Base-by-base conservation (phyloP, 148 eudicot species). In the Amaranthus cruentus region DNA sequence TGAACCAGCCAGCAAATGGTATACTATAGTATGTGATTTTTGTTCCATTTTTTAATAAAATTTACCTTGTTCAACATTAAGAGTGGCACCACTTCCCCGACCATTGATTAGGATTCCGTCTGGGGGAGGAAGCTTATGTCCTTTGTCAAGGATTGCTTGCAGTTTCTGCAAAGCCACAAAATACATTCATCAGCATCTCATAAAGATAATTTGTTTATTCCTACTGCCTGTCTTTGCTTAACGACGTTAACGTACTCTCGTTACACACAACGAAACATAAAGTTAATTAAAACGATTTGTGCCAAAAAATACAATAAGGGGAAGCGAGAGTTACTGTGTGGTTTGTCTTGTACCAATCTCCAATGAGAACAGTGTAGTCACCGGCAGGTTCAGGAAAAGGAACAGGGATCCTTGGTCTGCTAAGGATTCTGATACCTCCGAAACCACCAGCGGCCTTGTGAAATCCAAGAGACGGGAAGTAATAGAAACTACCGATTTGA, bases 401-500 rank as follows among this genome's bases (percentile, higher is more conserved):
- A 55, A 95, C 96, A 0, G 97, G 97, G 53, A 95, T 95, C 5
- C 78, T 15, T 3, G 99, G 99, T 46, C 99, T 82, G 80, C 99
- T 95, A 12, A 90, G 87, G 69, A 95, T 95, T 65, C 90, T 78
- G 72, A 95, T 86, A 9, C 96, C 97, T 50, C 99, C 99, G 18
- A 91, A 95, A 15, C 86, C 99, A 65, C 99, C 99, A 46, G 96
- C 97, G 47, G 97, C 99, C 76, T 95, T 95, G 80, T 95, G 99
- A 70, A 91, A 90, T 61, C 75, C 93, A 10, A 88, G 88, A 47
- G 97, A 95, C 6, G 99, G 96, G 80, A 88, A 95, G 83, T 95
- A 95, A 65, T 85, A 95, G 74, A 91, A 91, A 82, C 97, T 91
- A 70, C 99, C 99, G 50, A 95, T 95, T 76, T 95, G 99, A 78